phyloP scores from a whole-genome alignment of 2,329 filamentous ascomycete species.

The Botrytis aclada region DNA sequence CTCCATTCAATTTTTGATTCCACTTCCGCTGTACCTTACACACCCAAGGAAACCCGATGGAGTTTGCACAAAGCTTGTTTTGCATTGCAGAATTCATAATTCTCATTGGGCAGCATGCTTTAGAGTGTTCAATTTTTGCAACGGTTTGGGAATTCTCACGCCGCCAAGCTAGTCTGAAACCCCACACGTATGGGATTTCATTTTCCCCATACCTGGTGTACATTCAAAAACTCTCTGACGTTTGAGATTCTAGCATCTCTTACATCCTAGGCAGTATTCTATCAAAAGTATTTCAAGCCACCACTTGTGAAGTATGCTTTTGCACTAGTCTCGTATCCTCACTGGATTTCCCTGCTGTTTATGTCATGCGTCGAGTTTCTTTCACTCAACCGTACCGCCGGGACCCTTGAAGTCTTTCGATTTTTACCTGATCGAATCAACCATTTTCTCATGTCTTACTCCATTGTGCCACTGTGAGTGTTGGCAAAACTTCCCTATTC shows the following conservation, averaged over 20 bases:
- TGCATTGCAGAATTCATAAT: neutral
- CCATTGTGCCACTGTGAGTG: neutral
- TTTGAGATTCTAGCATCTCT: slow-evolving; percentile 16
- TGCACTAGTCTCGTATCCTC: neutral
- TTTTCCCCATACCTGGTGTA: neutral
- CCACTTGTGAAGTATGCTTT: neutral
- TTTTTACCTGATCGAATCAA: neutral
- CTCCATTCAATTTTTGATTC: neutral
- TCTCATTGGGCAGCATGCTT: neutral
- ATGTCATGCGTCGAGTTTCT: slow-evolving; percentile 14
- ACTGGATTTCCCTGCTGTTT: neutral
- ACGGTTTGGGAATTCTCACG: slow-evolving; percentile 3
- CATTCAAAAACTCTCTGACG: neutral
- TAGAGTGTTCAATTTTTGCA: neutral
- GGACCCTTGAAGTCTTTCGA: neutral
- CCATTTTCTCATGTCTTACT: neutral
- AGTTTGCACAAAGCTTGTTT: neutral
- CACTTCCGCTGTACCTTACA: neutral
- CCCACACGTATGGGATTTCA: slow-evolving; percentile 1
- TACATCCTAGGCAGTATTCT: neutral
- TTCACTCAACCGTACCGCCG: neutral
- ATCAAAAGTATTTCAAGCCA: neutral
- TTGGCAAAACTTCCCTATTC: neutral
- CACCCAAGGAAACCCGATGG: neutral
- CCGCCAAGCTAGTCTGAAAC: slow-evolving; percentile 11